phyloP scores from a whole-genome alignment of 23 red algal genomes.

The Chondrus crispus region DNA sequence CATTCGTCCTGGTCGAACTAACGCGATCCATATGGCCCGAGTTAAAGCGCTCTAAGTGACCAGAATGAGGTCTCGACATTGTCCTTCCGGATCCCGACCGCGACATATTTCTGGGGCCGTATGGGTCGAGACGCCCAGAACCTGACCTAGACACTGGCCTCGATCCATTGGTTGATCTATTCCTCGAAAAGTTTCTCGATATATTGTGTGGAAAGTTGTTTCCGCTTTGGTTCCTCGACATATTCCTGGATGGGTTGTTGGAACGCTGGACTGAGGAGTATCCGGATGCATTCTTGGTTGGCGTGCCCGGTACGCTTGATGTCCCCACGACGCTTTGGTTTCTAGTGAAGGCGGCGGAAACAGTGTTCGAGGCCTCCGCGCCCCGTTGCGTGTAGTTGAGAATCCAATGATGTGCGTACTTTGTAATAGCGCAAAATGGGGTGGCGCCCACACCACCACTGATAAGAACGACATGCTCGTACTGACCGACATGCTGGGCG shows the following conservation, averaged over 20 bases:
- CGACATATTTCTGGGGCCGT: neutral
- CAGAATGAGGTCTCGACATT: conserved; percentile 22
- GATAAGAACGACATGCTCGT: conserved; percentile 77
- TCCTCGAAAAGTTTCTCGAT: neutral
- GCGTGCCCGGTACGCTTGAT: conserved; percentile 40
- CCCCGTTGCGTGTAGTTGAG: conserved; percentile 66
- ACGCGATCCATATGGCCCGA: conserved; percentile 1
- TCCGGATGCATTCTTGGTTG: neutral
- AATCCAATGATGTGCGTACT: conserved; percentile 66
- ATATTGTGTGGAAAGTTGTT: neutral
- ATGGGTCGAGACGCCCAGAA: conserved; percentile 1
- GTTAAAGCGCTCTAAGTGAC: neutral
- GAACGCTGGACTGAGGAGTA: neutral
- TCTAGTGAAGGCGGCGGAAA: conserved; percentile 58
- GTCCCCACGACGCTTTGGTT: conserved; percentile 56
- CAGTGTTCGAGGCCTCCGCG: conserved; percentile 46
- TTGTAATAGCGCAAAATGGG: conserved; percentile 68
- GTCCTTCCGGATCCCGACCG: neutral
- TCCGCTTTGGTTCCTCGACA: conserved; percentile 39
- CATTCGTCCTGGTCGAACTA: conserved; percentile 24
- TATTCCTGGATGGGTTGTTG: neutral
- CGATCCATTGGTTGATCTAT: neutral
- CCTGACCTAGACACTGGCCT: conserved; percentile 23
- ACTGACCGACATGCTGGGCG: conserved; percentile 81
- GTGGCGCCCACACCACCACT: conserved; percentile 82